Percentiles rank a stretch among this genome's conserved stretches.
phyloP scores from a whole-genome alignment of 306 rosid species.

The Vicia sativa region DNA sequence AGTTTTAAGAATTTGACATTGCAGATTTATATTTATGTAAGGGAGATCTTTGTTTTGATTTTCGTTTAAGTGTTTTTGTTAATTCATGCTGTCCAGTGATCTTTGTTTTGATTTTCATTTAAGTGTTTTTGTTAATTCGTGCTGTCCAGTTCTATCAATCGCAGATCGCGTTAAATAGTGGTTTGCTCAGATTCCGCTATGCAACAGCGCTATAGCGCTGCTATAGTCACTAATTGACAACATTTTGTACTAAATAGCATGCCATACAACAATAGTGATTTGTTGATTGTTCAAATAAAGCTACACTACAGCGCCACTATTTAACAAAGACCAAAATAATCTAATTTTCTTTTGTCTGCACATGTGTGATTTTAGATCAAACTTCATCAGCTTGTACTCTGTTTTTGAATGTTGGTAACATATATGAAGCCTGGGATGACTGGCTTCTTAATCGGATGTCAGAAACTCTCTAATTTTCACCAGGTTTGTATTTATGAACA shows the following conservation, averaged over 20 bases:
- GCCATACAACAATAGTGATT: not conserved
- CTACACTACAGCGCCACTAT: not conserved
- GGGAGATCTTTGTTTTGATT: too few relatives aligned
- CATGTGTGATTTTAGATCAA: constrained; percentile 31
- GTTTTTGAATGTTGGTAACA: constrained; percentile 40
- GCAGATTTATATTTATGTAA: too few relatives aligned
- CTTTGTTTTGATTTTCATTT: not conserved
- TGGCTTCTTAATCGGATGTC: too few relatives aligned
- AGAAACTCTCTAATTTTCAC: constrained; percentile 4
- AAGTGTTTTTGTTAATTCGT: constrained; percentile 14
- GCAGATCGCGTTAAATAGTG: not conserved
- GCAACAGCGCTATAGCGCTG: not conserved
- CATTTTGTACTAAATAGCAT: not conserved
- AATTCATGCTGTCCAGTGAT: not conserved
- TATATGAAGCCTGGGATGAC: constrained; percentile 33
- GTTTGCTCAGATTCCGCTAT: not conserved
- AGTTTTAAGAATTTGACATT: too few relatives aligned
- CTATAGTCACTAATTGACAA: not conserved
- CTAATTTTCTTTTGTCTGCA: constrained; percentile 13
- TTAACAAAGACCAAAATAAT: constrained; percentile 5
- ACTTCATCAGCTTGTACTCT: constrained; percentile 30
- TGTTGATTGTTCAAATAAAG: not conserved
- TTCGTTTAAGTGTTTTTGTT: too few relatives aligned
- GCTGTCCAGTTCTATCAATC: not conserved
- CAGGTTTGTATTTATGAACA: not conserved